A percentile compares a stretch with the other conserved stretches of the same genome.
Conservation (phyloP, 1,284 basidiomycete genomes). For the Leucoagaricus sp. region DNA sequence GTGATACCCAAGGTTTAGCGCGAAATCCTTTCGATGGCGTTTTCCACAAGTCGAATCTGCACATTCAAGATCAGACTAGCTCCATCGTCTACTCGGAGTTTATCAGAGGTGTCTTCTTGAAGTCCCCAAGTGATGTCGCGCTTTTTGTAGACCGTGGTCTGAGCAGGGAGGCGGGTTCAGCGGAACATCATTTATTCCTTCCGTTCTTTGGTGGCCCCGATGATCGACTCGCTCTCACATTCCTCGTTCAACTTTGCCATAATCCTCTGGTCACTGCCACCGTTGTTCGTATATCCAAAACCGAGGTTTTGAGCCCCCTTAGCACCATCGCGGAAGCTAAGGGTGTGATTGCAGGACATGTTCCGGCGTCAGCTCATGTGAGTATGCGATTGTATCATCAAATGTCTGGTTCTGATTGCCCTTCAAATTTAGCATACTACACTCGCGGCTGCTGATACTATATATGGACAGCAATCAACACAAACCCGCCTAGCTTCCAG, state of each 20-base stretch:
- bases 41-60: constrained; percentile 43
- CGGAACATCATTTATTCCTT: constrained; percentile 70
- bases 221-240: constrained; percentile 80
- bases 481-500: constrained; percentile 68
- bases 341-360: constrained; percentile 12
- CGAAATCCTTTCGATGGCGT: constrained; percentile 62
- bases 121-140: constrained; percentile 68
- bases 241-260: constrained; percentile 78
- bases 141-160: constrained; percentile 76
- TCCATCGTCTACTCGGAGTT: constrained; percentile 75
- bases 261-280: constrained; percentile 69
- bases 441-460: constrained; percentile 59
- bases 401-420: neutral
- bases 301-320: constrained; percentile 36
- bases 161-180: constrained; percentile 24
- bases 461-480: constrained; percentile 65
- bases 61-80: constrained; percentile 44
- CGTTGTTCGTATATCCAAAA: constrained; percentile 59
- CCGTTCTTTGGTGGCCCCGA: constrained; percentile 94
- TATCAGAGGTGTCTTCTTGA: constrained; percentile 78
- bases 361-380: constrained; percentile 28
- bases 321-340: constrained; percentile 32
- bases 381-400: constrained; percentile 3
- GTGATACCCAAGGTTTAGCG: constrained; percentile 14
- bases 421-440: constrained; percentile 36